phyloP scores from a whole-genome alignment of 768 basidiomycete genomes.

The Leccinum pellstonianum region DNA sequence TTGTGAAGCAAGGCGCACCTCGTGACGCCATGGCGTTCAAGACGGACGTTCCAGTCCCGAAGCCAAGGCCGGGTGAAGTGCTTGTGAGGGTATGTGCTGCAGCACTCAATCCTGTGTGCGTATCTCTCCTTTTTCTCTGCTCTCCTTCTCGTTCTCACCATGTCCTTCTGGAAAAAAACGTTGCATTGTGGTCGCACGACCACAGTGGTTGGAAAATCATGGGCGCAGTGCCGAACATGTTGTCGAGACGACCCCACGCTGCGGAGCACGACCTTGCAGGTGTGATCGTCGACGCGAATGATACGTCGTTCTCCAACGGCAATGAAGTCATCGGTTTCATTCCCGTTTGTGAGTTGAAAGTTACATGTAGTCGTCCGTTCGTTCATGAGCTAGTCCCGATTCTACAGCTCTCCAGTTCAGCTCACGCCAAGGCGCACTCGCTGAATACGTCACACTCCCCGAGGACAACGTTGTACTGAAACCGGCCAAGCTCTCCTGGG shows the following conservation, averaged over 20 bases:
- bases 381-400: neutral
- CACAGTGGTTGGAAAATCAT: constrained; percentile 61
- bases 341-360: constrained; percentile 32
- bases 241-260: constrained; percentile 48
- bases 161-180: neutral
- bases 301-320: constrained; percentile 51
- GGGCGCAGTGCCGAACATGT: constrained; percentile 44
- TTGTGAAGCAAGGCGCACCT: constrained; percentile 31
- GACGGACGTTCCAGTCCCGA: constrained; percentile 31
- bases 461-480: constrained; percentile 15
- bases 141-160: neutral
- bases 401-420: constrained; percentile 29
- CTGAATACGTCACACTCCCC: constrained; percentile 54
- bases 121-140: neutral
- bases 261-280: constrained; percentile 68
- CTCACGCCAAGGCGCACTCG: constrained; percentile 53
- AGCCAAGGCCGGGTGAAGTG: constrained; percentile 41
- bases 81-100: constrained; percentile 52
- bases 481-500: constrained; percentile 50
- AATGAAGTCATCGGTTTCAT: constrained; percentile 65
- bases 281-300: constrained; percentile 54
- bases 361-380: neutral
- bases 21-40: constrained; percentile 29
- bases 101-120: constrained; percentile 70
- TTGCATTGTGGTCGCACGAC: neutral